Base-by-base conservation (phyloP, 129 eudicot species). In the Dittrichia graveolens region DNA sequence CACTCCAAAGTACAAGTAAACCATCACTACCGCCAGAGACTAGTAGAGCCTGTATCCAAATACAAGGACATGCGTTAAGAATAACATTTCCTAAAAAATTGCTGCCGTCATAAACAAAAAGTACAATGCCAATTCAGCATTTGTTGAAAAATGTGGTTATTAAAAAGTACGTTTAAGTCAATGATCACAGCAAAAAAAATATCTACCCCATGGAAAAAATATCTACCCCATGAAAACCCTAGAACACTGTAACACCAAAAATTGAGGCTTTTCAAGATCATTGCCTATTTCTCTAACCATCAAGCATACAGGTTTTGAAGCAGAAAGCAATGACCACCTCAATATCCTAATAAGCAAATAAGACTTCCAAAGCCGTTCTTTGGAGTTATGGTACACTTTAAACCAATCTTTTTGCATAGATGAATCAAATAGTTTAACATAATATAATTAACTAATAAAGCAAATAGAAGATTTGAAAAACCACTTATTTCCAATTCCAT, bases 21-120 rank as follows among this genome's bases (percentile, higher is more conserved):
- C 99, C 99, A 88, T 94, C 99, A 81, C 89, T 94, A 65, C 99
- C 99, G 68, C 99, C 99, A 39, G 99, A 94, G 77, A 90, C 97
- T 80, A 94, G 73, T 59, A 94, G 83, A 41, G 96, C 93, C 99
- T 94, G 79, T 37, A 71, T 65, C 34, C 76, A 78, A 14, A 75
- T 42, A 67, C 53, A 69, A 59, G 38, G 59, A 18, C 76, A 53
- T 71, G 66, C 49, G 71, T 41, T 71, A 63, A 53, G 15, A 52
- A 13, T 50, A 34, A 61, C 38, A 68, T n/a, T 31, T 24, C 13
- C 5, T 45, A 12, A 77, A 34, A 59, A 24, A 40, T 9, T n/a
- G 42, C 9, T 50, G 54, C 1, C 19, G 49, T 18, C 8, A 55
- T 19, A 7, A 57, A 40, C 38, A 54, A 67, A 11, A 59, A 19